A percentile compares a stretch with the other conserved stretches of the same genome.
These are phyloP conservation scores for Phytopythium vexans DNA, from an alignment of 352 stramenopile genomes.

Conservation along the genomic window DNA sequence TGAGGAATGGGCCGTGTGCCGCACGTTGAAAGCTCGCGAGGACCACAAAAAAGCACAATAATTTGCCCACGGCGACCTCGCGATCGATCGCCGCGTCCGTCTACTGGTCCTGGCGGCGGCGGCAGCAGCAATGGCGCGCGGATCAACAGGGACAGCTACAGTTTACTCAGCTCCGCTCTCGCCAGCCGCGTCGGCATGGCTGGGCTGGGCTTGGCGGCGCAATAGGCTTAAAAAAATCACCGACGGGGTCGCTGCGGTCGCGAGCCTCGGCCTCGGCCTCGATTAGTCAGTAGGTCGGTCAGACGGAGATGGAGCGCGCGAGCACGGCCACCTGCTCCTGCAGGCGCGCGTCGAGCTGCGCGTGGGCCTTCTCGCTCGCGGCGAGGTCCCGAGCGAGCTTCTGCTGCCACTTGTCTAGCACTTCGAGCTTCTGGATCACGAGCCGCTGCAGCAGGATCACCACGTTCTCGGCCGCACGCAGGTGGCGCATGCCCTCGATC, in stretches of 20 bases:
- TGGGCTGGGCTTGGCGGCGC: too few relatives aligned
- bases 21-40: too few relatives aligned
- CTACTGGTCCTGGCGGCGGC: too few relatives aligned
- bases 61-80: too few relatives aligned
- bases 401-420: conserved; percentile 75
- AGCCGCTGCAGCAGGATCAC: conserved; percentile 79
- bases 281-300: conserved; percentile 10
- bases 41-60: too few relatives aligned
- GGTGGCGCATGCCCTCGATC: conserved; percentile 75
- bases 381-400: conserved; percentile 65
- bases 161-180: too few relatives aligned
- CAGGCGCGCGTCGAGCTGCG: conserved; percentile 56
- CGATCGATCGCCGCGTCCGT: too few relatives aligned
- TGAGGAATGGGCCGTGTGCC: too few relatives aligned
- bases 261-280: not conserved
- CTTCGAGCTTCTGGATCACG: conserved; percentile 79
- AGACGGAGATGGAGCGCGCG: conserved; percentile 55
- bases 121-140: too few relatives aligned
- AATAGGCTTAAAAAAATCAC: not conserved
- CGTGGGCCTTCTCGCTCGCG: conserved; percentile 49
- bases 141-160: too few relatives aligned
- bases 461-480: conserved; percentile 76
- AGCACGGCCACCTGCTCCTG: conserved; percentile 68
- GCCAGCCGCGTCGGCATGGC: too few relatives aligned
- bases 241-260: not conserved